Base-by-base conservation (phyloP, 1,284 basidiomycete genomes). In the Cutaneotrichosporon spelunceum region DNA sequence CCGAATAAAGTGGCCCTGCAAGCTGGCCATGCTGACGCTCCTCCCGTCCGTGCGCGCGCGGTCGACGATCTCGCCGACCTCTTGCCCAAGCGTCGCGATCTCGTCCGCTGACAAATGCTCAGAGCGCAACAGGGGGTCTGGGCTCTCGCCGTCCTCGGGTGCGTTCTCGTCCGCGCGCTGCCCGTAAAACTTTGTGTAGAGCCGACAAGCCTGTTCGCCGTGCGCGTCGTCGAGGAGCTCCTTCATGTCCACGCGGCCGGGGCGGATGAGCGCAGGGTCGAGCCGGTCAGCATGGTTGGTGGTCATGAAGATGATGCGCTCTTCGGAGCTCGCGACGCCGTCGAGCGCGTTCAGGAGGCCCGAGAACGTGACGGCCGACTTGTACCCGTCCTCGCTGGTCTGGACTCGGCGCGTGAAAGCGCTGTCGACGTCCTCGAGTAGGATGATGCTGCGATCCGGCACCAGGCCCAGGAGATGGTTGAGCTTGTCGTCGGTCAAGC, bases 381-480 rank as follows among this genome's bases (percentile, higher is more conserved):
- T 91, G 76, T 91, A 94, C 89, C 93, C 93, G 70, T 96, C 92
- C 72, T 91, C 92, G 61, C 85, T 86, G 1, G 88, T 91, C 77
- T 91, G 91, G 5, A 91, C 87, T 26, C 93, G 87, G 67, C 90
- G 89, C 70, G 91, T 90, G 79, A 99, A 99, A 0, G 94, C 96
- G n/a, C 94, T 93, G 75, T 99, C 96, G 9, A 99, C 87, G 69
- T 99, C 96, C 77, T 99, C 96, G 47, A 99, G 90, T 26, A 99
- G 84, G 44, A 99, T 83, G 69, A 99, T 88, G 69, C 89, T 91
- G 57, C 93, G 84, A 72, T 97, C 93, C 0, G 96, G 95, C 2
- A 89, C 90, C 67, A 97, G 92, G 2, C 93, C 91, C 30, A 99
- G 82, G 2, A 99, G 83, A 74, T 97, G 91, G 68, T 91, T 94